Base-by-base conservation (phyloP, 768 basidiomycete species). In the Termitomyces sp. region DNA sequence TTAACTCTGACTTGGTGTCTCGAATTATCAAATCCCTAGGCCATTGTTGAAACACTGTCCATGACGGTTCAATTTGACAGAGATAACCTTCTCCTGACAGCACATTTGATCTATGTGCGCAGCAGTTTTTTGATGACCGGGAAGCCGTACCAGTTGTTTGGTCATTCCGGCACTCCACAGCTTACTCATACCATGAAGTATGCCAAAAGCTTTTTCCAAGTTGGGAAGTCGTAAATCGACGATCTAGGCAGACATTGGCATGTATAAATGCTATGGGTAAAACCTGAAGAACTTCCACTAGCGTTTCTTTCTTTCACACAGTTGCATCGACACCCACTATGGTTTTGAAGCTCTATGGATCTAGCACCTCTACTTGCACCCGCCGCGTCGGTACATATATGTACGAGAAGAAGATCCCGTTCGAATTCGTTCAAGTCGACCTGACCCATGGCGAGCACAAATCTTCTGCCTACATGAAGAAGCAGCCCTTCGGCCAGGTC, bases 401-500 rank as follows among this genome's bases (percentile, higher is more conserved):
- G 59, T 74, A 76, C 57, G 86, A 88, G 66, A 80, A 81, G 62
- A 60, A 74, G 1, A 71, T 88, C 5, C 77, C 81, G 0, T 87
- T 80, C 65, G 77, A 81, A 58, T 60, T 85, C 49, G 56, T 77
- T 42, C 9, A 45, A 5, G 51, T 87, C 58, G 69, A 84, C 59
- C 51, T 81, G 21, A 1, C 45, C 43, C 75, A 75, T 58, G 65
- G 63, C n/a, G 73, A 75, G 40, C 80, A 84, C 40, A 85, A 83
- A 65, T 3, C 63, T 0, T 62, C 77, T 0, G 75, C 61, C 9
- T 79, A 68, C 69, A 21, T 76, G 15, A 62, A 67, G 32, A 68
- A 73, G 48, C 85, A 90, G 60, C 88, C 88, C 0, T 87, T 86
- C 61, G 82, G 83, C 19, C 79, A 82, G 60, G 72, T 85, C 26